Percentiles rank a stretch among this genome's conserved stretches.
phyloP scores from a whole-genome alignment of 331 rosid species.

The Acacia pycnantha region DNA sequence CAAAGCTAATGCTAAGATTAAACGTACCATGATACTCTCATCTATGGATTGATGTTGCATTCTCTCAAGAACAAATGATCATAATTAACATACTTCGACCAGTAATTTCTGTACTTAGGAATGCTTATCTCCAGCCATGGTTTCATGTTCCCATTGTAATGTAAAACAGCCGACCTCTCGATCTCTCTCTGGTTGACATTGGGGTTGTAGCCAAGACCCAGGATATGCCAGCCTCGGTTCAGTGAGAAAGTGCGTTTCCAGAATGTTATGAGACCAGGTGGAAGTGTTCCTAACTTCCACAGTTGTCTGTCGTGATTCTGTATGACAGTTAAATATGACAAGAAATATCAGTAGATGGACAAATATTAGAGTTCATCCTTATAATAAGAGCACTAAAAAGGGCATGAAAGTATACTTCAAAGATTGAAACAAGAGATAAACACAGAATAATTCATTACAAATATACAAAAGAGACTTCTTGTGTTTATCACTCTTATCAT shows the following conservation, averaged over 20 bases:
- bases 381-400: not conserved
- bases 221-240: conserved; percentile 71
- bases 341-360: conserved; percentile 21
- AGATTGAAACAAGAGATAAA: not conserved
- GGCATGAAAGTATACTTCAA: not conserved
- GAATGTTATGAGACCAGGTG: conserved; percentile 97
- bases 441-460: not conserved
- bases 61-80: conserved; percentile 72
- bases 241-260: conserved; percentile 85
- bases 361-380: not conserved
- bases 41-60: conserved; percentile 90
- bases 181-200: conserved; percentile 72
- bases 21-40: conserved; percentile 13
- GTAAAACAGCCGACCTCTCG: conserved; percentile 83
- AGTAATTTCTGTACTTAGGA: conserved; percentile 75
- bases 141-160: conserved; percentile 97
- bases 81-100: conserved; percentile 77
- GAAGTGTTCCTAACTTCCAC: conserved; percentile 97
- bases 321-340: conserved; percentile 12
- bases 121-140: conserved; percentile 99
- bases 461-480: not conserved
- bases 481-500: not conserved
- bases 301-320: conserved; percentile 91
- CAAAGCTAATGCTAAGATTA: conserved; percentile 29
- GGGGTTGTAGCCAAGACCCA: conserved; percentile 95